Evolutionary conservation across 2,329 filamentous ascomycete genomes (phyloP), one percentile per base, ranked within the genome.

Genomic region (Aureobasidium lini): DNA sequence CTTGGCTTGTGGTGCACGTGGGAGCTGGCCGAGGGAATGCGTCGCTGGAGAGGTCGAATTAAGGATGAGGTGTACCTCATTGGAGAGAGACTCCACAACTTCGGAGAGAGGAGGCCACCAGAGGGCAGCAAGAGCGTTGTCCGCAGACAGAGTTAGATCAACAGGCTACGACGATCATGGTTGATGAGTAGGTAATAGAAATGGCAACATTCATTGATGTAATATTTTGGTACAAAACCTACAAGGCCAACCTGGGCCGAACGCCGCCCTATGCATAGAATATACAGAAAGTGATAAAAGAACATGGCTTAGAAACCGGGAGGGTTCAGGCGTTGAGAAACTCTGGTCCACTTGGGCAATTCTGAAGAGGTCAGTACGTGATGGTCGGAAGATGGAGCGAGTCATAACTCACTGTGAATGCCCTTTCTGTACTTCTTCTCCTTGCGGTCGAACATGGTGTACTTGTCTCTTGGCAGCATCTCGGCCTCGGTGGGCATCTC

Each of bases 381-480:
- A 50, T n/a, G 7, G 1, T 16, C n/a, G 16, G 29, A 18, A 10
- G n/a, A 18, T 58, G 43, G 23, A 3, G 37, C 18, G 9, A 9
- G 4, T 9, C 7, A 2, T 34, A 11, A 60, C 90, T 68, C 82
- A 96, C 92, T 97, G 77, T 97, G 93, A 73, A 99, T 92, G 59
- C 91, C 90, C 84, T 99, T 99, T 72, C 94, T 82, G 75, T 97
- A 99, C 68, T 84, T 86, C 84, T 92, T 95, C 73, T 89, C 91
- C 76, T 97, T 96, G 68, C 92, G 86, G 75, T 96, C 93, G 75
- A 97, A 99, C 69, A 99, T 88, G 31, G 90, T 96, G 78, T 99
- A 99, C 78, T 99, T 99, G 78, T 99, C 94, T 75, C 84, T 88
- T 48, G 94, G 88, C 73, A 95, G 73, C 94, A 99, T 99, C 80